phyloP scores from a whole-genome alignment of 805 yeast genomes.

The Saccharomycopsis lassenensis region DNA sequence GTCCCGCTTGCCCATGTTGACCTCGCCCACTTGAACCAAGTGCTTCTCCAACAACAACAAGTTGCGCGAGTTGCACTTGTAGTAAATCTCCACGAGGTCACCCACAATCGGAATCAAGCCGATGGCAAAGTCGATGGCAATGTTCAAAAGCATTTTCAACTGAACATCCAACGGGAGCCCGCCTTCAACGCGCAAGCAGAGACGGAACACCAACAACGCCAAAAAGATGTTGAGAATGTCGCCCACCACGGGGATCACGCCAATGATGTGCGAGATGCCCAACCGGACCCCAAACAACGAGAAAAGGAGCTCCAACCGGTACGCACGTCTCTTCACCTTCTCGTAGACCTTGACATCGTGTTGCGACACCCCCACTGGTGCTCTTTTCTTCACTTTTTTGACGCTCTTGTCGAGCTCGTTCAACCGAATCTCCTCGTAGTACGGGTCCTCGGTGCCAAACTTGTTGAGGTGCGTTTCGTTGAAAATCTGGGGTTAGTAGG shows the following conservation, averaged over 20 bases:
- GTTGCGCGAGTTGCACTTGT: constrained; percentile 68
- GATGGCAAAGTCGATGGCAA: constrained; percentile 55
- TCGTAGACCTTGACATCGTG: constrained; percentile 42
- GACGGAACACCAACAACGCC: constrained; percentile 32
- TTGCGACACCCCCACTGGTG: constrained; percentile 47
- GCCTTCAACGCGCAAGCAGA: constrained; percentile 45
- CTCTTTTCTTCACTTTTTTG: constrained; percentile 31
- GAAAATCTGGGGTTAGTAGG: constrained; percentile 21
- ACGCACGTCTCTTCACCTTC: constrained; percentile 47
- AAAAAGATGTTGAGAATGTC: constrained; percentile 41
- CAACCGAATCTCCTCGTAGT: constrained; percentile 25
- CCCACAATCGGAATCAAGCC: constrained; percentile 74
- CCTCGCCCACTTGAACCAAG: constrained; percentile 25
- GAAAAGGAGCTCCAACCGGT: constrained; percentile 56
- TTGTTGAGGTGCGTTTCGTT: constrained; percentile 26
- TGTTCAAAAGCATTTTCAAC: constrained; percentile 48
- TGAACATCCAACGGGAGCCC: constrained; percentile 51
- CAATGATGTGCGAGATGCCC: constrained; percentile 63
- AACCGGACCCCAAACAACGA: constrained; percentile 48
- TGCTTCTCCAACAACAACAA: constrained; percentile 50
- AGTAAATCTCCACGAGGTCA: constrained; percentile 54
- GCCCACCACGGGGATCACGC: constrained; percentile 62
- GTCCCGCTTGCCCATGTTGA: constrained; percentile 11
- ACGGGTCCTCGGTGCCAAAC: constrained; percentile 35
- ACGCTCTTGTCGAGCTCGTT: background rate